Evolutionary conservation across 2,329 filamentous ascomycete genomes (phyloP).

Genomic region (Colletotrichum sp.): DNA sequence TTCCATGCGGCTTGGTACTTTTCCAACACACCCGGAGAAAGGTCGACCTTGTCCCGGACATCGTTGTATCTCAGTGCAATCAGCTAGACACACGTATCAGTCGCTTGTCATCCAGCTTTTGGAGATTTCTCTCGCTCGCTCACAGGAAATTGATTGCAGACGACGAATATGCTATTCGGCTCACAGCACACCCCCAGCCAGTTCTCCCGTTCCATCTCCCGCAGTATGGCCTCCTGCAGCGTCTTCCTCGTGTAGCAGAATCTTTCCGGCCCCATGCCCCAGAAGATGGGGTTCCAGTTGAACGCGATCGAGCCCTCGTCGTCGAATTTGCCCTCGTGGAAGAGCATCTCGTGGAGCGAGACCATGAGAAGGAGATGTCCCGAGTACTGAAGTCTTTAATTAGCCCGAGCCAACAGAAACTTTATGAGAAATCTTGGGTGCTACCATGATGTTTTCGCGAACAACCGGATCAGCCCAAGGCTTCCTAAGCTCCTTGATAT

Average conservation of each 20-base stretch:
- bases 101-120: accelerated
- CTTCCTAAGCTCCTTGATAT: constrained; percentile 39
- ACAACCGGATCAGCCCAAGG: constrained; percentile 46
- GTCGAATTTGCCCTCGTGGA: constrained; percentile 44
- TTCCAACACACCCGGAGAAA: constrained; percentile 29
- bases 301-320: constrained; percentile 35
- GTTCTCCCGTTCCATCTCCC: constrained; percentile 39
- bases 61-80: neutral
- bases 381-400: constrained; percentile 28
- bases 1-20: constrained; percentile 41
- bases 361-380: constrained; percentile 45
- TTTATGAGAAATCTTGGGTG: constrained; percentile 23
- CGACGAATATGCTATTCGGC: constrained; percentile 42
- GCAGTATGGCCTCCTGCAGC: constrained; percentile 38
- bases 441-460: constrained; percentile 38
- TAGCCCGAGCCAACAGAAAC: accelerated
- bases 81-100: neutral
- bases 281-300: constrained; percentile 43
- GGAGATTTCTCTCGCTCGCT: constrained; percentile 8
- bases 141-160: constrained; percentile 50
- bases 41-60: neutral
- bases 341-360: constrained; percentile 44
- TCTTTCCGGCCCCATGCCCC: constrained; percentile 37
- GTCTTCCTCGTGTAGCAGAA: constrained; percentile 35
- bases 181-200: constrained; percentile 49